A percentile compares a stretch with the other conserved stretches of the same genome.
These are phyloP conservation scores for Vitis amurensis DNA, from an alignment of 164 flowering plant species.

Conservation along the genomic window DNA sequence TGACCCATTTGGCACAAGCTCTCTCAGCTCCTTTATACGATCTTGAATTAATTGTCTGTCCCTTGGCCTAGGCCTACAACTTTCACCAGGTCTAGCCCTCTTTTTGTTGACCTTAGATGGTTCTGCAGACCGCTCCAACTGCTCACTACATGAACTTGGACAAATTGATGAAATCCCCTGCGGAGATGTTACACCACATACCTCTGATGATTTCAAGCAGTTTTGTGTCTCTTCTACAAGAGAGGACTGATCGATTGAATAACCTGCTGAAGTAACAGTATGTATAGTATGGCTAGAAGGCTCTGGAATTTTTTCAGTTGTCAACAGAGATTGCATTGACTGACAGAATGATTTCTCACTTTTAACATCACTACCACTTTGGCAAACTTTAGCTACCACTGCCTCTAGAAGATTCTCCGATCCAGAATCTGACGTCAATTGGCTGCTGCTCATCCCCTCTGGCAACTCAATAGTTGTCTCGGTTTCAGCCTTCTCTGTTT, in stretches of 20 bases:
- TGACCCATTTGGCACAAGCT: conserved; percentile 81
- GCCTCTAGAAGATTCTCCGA: conserved; percentile 68
- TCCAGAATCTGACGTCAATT: conserved; percentile 28
- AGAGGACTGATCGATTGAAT: conserved; percentile 32
- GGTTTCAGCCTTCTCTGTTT: conserved; percentile 26
- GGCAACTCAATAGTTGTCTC: conserved; percentile 30
- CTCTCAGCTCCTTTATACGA: conserved; percentile 81
- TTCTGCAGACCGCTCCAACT: conserved; percentile 41
- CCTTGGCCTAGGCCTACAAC: conserved; percentile 72
- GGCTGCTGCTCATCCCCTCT: conserved; percentile 37
- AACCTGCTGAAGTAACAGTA: conserved; percentile 29
- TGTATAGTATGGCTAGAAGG: conserved; percentile 28
- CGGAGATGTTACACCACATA: conserved; percentile 32
- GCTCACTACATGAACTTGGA: conserved; percentile 52
- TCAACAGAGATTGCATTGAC: conserved; percentile 44
- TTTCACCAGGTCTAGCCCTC: conserved; percentile 81
- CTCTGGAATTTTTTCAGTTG: conserved; percentile 40
- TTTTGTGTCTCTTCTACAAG: conserved; percentile 27
- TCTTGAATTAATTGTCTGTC: conserved; percentile 88
- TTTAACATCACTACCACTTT: conserved; percentile 27
- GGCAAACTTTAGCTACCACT: conserved; percentile 48
- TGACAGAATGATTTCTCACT: conserved; percentile 38
- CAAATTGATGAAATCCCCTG: conserved; percentile 48
- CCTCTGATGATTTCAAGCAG: conserved; percentile 39
- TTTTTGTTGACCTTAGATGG: conserved; percentile 48